Conservation (phyloP, 306 rosid genomes). For the Dalbergia oliveri region DNA sequence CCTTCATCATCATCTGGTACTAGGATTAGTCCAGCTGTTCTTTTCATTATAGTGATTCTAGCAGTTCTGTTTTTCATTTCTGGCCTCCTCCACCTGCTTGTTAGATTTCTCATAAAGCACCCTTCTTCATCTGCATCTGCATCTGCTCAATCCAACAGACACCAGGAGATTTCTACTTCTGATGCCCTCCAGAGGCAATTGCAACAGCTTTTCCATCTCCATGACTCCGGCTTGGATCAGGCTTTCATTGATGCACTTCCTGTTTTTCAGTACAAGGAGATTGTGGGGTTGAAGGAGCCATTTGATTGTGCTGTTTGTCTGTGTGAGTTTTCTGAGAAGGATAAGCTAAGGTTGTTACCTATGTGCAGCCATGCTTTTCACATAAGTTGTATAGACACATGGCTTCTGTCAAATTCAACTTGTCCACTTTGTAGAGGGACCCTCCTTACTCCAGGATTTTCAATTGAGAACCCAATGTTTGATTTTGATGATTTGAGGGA, state of each 20-base stretch:
- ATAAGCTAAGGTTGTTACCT: constrained; percentile 92
- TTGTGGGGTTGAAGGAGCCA: constrained; percentile 89
- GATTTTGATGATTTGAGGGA: constrained; percentile 84
- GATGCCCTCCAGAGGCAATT: constrained; percentile 97
- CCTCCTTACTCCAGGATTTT: constrained; percentile 66
- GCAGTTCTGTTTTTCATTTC: constrained; percentile 94
- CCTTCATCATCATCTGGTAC: constrained; percentile 68
- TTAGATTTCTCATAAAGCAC: constrained; percentile 88
- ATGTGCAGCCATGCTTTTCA: constrained; percentile 98
- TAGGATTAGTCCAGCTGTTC: constrained; percentile 94
- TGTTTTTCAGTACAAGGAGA: constrained; percentile 90
- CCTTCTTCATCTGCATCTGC: constrained; percentile 76
- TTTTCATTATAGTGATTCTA: constrained; percentile 88
- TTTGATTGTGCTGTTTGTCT: constrained; percentile 97
- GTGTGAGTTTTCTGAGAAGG: constrained; percentile 86
- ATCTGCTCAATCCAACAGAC: constrained; percentile 66
- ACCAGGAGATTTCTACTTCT: constrained; percentile 78
- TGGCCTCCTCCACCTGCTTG: constrained; percentile 93
- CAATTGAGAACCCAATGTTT: constrained; percentile 78
- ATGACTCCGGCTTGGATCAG: constrained; percentile 97
- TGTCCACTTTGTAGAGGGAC: constrained; percentile 97
- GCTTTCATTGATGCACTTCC: constrained; percentile 98
- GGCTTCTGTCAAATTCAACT: constrained; percentile 92
- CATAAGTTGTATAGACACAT: constrained; percentile 90
- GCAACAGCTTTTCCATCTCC: constrained; percentile 94